Evolutionary conservation across 2,329 filamentous ascomycete genomes (phyloP), one percentile per base, ranked within the genome.

Genomic region (Fusarium devonianum): DNA sequence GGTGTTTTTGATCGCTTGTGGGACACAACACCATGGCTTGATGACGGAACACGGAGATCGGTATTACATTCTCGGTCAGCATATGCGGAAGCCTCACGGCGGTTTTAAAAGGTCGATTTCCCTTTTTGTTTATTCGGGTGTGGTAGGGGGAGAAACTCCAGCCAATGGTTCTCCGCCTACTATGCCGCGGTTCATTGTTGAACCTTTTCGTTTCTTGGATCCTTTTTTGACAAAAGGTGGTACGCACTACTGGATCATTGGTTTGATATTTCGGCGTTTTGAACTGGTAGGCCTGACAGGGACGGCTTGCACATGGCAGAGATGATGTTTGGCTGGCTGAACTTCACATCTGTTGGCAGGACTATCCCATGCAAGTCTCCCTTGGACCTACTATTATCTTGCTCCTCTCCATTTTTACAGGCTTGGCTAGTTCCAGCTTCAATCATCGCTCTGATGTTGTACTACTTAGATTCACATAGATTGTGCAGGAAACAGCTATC

Each of bases 81-180:
- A 49, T 49, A 51, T 44, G 49, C 53, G 56, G 62, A 60, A 54
- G 67, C 67, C 64, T 63, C 66, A 37, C 66, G 67, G 67, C 67
- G 42, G 28, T 47, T 53, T 53, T 62, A 38, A 44, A 53, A 30
- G 56, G 33, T 32, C 41, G 42, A 13, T 22, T 25, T 50, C 45
- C 19, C 18, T 38, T 55, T 22, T 43, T 39, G 33, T n/a, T n/a
- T n/a, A n/a, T n/a, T n/a, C n/a, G n/a, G n/a, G n/a, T n/a, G n/a
- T n/a, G n/a, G n/a, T n/a, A n/a, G n/a, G n/a, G n/a, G n/a, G n/a
- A n/a, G n/a, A n/a, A n/a, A n/a, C n/a, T n/a, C n/a, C n/a, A n/a
- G n/a, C n/a, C n/a, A n/a, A n/a, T n/a, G n/a, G n/a, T n/a, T n/a
- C n/a, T n/a, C n/a, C 28, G 16, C 23, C 18, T 26, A 32, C 35